Conservation (phyloP, 305 asterid species). For the Ajuga reptans region DNA sequence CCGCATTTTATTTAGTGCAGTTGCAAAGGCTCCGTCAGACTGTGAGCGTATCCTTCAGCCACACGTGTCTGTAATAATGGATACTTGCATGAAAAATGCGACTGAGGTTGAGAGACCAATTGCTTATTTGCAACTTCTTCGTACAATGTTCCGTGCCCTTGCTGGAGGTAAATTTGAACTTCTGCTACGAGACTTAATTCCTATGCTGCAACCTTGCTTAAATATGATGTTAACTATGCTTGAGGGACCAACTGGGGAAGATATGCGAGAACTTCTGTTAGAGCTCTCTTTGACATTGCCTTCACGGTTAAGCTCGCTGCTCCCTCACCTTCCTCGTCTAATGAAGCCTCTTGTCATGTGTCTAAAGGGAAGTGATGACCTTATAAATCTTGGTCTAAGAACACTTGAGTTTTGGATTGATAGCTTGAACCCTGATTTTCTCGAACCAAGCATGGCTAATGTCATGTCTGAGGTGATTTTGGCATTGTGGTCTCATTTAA, state of each 20-base stretch:
- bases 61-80: slow-evolving; percentile 91
- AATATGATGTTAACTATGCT: slow-evolving; percentile 90
- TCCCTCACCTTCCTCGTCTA: slow-evolving; percentile 94
- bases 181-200: slow-evolving; percentile 81
- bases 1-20: slow-evolving; percentile 80
- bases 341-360: slow-evolving; percentile 99
- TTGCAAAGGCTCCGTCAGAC: slow-evolving; percentile 92
- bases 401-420: slow-evolving; percentile 99
- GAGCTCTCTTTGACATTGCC: slow-evolving; percentile 93
- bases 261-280: slow-evolving; percentile 75
- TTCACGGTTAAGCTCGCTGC: slow-evolving; percentile 85
- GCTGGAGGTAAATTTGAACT: slow-evolving; percentile 97
- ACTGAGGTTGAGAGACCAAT: slow-evolving; percentile 88
- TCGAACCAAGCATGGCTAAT: slow-evolving; percentile 99
- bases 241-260: slow-evolving; percentile 96
- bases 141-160: slow-evolving; percentile 95
- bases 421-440: slow-evolving; percentile 97
- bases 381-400: slow-evolving; percentile 87
- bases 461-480: slow-evolving; percentile 98
- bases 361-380: slow-evolving; percentile 91
- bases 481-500: slow-evolving; percentile 96
- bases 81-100: slow-evolving; percentile 92
- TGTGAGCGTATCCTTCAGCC: slow-evolving; percentile 98
- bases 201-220: slow-evolving; percentile 85
- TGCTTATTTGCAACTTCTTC: slow-evolving; percentile 92